Evolutionary conservation across 2,329 filamentous ascomycete species (phyloP).

Genomic region (Trichoderma sp.): DNA sequence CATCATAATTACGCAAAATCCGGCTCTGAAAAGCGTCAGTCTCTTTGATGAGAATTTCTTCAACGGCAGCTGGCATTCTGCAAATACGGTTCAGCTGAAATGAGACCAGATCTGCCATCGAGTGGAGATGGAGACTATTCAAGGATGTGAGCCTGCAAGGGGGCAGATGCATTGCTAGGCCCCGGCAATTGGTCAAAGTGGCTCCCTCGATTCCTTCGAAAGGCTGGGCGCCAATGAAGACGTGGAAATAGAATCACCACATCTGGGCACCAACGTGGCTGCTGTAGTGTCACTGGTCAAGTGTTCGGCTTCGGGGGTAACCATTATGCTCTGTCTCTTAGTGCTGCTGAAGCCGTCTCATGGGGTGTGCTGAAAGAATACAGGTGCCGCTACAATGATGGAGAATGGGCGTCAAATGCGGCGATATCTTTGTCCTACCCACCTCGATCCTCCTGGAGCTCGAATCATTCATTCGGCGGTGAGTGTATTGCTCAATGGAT

Average conservation of each 20-base stretch:
- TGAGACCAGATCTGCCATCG: not conserved
- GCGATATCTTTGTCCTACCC: not conserved
- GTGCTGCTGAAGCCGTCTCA: not conserved
- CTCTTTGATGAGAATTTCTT: not conserved
- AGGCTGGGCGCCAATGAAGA: not conserved
- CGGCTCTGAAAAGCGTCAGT: not conserved
- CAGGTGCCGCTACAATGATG: not conserved
- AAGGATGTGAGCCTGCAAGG: constrained; percentile 12
- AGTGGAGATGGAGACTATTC: constrained; percentile 15
- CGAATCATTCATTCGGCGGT: not conserved
- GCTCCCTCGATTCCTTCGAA: not conserved
- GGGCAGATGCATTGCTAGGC: not conserved
- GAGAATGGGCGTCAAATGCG: not conserved
- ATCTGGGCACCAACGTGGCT: not conserved
- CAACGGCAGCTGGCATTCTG: not conserved
- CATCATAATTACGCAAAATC: no score
- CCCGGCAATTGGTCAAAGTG: not conserved
- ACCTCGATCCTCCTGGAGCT: not conserved
- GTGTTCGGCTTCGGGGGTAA: not conserved
- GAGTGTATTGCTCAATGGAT: not conserved
- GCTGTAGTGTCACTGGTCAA: not conserved
- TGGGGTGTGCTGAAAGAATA: not conserved
- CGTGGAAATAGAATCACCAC: not conserved
- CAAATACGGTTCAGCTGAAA: not conserved
- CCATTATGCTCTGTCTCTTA: not conserved